phyloP scores from a whole-genome alignment of 2,329 filamentous ascomycete genomes.

The Phialocephala subalpina region DNA sequence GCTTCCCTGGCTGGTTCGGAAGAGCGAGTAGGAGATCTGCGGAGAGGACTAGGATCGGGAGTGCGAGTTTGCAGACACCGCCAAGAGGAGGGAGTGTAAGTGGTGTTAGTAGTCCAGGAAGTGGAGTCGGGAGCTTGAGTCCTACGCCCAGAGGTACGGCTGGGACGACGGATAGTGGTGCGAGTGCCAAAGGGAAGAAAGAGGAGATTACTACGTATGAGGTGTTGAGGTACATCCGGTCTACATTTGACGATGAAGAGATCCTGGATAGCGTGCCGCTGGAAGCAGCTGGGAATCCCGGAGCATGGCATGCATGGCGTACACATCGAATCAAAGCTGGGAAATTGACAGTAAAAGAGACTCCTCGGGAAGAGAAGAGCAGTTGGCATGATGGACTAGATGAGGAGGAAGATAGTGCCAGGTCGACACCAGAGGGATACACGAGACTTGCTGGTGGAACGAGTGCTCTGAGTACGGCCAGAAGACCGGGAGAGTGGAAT shows the following conservation, averaged over 20 bases:
- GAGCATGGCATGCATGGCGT: constrained; percentile 94
- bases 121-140: constrained; percentile 29
- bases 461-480: constrained; percentile 28
- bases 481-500: constrained; percentile 87
- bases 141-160: constrained; percentile 27
- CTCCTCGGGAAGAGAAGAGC: background rate
- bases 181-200: constrained; percentile 15
- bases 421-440: constrained; percentile 28
- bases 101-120: constrained; percentile 31
- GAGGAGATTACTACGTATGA: constrained; percentile 62
- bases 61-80: constrained; percentile 36
- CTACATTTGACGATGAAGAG: constrained; percentile 79
- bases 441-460: constrained; percentile 33
- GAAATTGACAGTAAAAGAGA: constrained; percentile 45
- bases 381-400: constrained; percentile 12
- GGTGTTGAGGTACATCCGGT: constrained; percentile 82
- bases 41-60: constrained; percentile 41
- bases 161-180: constrained; percentile 23
- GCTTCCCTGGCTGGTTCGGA: constrained; percentile 91
- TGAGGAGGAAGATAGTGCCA: constrained; percentile 24
- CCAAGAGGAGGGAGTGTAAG: constrained; percentile 27
- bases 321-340: constrained; percentile 66
- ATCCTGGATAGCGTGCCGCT: constrained; percentile 83
- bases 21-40: constrained; percentile 55
- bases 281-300: constrained; percentile 85